phyloP scores from a whole-genome alignment of 306 rosid genomes.

The Dryas alaskensis region DNA sequence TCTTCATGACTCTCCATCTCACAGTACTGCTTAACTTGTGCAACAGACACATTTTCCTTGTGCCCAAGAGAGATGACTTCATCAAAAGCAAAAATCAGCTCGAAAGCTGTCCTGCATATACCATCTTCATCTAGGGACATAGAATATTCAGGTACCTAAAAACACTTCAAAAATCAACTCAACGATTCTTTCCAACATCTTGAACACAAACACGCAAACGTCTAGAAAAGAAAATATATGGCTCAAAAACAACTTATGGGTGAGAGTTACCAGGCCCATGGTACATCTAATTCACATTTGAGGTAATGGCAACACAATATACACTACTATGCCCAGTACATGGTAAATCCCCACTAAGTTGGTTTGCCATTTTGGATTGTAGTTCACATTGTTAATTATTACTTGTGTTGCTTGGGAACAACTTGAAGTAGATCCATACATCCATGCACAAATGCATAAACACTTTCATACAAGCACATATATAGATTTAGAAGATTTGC shows the following conservation, averaged over 20 bases:
- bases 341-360: neutral
- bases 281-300: no score
- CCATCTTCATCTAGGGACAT: conserved; percentile 92
- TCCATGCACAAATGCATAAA: neutral
- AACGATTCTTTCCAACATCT: neutral
- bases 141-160: conserved; percentile 90
- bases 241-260: neutral
- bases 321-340: neutral
- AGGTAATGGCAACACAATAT: no score
- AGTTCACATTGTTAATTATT: neutral
- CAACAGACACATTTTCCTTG: conserved; percentile 81
- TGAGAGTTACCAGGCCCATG: neutral
- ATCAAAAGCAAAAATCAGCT: conserved; percentile 93
- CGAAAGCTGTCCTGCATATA: conserved; percentile 77
- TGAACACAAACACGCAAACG: neutral
- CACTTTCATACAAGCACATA: neutral
- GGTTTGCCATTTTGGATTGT: no score
- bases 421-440: neutral
- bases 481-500: neutral
- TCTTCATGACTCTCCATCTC: conserved; percentile 99
- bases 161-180: conserved; percentile 47
- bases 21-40: conserved; percentile 90
- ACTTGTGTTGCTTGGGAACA: neutral
- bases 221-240: neutral
- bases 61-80: conserved; percentile 95